Evolutionary conservation across 2,329 filamentous ascomycete genomes (phyloP).

Genomic region (Pseudogymnoascus sp.): DNA sequence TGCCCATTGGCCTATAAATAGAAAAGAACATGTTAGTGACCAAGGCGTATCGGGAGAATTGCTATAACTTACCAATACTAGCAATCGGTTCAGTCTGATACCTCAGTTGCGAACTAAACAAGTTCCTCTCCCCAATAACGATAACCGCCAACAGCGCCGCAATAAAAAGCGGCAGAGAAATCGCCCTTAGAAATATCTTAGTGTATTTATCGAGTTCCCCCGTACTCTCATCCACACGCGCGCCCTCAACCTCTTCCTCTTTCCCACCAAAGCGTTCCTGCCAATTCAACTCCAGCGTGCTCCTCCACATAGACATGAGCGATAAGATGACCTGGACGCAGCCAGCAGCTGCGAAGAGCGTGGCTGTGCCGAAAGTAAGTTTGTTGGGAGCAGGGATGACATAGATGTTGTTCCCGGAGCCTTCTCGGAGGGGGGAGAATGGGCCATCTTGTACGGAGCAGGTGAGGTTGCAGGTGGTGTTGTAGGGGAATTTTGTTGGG

Average conservation of each 20-base stretch:
- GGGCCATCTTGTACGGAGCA: conserved; percentile 45
- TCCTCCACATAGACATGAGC: conserved; percentile 56
- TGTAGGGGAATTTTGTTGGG: conserved; percentile 40
- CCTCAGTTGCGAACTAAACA: conserved; percentile 49
- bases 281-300: conserved; percentile 58
- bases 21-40: neutral
- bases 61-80: conserved; percentile 46
- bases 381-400: conserved; percentile 52
- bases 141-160: conserved; percentile 54
- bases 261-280: conserved; percentile 37
- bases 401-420: conserved; percentile 54
- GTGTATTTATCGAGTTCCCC: conserved; percentile 43
- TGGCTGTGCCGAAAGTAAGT: conserved; percentile 53
- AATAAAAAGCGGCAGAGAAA: conserved; percentile 54
- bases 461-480: conserved; percentile 40
- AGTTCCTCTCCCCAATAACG: conserved; percentile 57
- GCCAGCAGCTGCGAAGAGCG: conserved; percentile 56
- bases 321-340: conserved; percentile 60
- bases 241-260: conserved; percentile 17
- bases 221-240: conserved; percentile 32
- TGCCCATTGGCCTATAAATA: conserved; percentile 46
- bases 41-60: neutral
- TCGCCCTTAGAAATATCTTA: conserved; percentile 45
- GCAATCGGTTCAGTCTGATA: conserved; percentile 58
- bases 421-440: conserved; percentile 48